Base-by-base conservation (phyloP, 768 basidiomycete species). In the Leccinellum rugosiceps region DNA sequence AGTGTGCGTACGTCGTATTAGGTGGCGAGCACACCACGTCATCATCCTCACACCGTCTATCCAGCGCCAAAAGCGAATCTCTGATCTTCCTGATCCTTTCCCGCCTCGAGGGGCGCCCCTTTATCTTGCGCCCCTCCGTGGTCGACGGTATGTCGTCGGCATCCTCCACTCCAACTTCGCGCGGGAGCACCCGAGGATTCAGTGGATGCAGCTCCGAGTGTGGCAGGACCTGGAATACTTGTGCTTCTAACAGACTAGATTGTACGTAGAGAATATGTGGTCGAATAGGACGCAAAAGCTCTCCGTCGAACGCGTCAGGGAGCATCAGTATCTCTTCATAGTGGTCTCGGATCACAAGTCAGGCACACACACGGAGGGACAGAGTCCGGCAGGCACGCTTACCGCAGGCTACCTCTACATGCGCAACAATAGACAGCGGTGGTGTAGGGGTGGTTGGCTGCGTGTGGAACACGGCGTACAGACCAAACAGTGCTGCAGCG, bases 381-480 rank as follows among this genome's bases (percentile, higher is more conserved):
- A 23, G 4, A 23, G 23, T 21, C 6, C 14, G 17, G 52, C 43
- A 44, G 26, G 21, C 14, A 56, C 53, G 38, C 72, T 56, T 67
- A 83, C 87, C 87, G 52, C 80, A 73, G 14, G 87, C 79, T 25
- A 92, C 79, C 9, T 82, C 79, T 31, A 90, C 79, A 58, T 84
- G 78, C n/a, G 70, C 67, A n/a, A 82, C 61, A 23, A 68, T 63
- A 65, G 81, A 75, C 31, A 91, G 69, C 9, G 77, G 62, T 21
- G 86, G 85, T 4, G 77, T 73, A 4, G 82, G 77, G 10, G 74
- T 71, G 10, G 76, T 75, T 14, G 89, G 86, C 71, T 92, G 92
- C 10, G 87, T 85, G 55, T 73, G 75, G 66, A 83, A 83, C 62
- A 92, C 86, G 3, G 83, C 81, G 66, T 92, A 91, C 48, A 88